Percentiles rank a stretch among this genome's conserved stretches.
Evolutionary conservation across 1,139 yeast species (phyloP).

Genomic region (Ashbya aceris): DNA sequence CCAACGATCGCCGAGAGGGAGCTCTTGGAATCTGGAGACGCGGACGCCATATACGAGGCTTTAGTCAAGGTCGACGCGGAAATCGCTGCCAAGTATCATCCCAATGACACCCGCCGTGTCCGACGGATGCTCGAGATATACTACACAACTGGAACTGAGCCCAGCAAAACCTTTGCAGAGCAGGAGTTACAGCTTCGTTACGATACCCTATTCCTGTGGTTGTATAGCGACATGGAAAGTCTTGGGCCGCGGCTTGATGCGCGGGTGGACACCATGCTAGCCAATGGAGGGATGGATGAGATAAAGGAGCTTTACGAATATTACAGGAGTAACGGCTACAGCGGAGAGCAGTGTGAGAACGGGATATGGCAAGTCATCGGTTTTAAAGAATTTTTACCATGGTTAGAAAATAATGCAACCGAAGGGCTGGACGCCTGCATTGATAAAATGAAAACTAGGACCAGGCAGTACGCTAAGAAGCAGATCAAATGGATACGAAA

Average conservation of each 20-base stretch:
- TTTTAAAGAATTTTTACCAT: conserved; percentile 84
- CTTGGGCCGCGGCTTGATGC: conserved; percentile 58
- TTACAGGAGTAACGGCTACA: conserved; percentile 26
- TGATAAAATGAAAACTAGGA: conserved; percentile 71
- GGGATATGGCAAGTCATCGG: conserved; percentile 97
- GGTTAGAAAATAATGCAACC: conserved; percentile 38
- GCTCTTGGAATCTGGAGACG: conserved; percentile 49
- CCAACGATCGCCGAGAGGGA: conserved; percentile 36
- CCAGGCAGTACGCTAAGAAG: conserved; percentile 77
- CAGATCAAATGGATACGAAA: conserved; percentile 93
- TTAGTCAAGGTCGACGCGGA: conserved; percentile 55
- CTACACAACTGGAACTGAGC: conserved; percentile 53
- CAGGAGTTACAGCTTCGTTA: conserved; percentile 56
- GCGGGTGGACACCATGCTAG: conserved; percentile 79
- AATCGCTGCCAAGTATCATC: conserved; percentile 78
- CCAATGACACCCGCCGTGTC: conserved; percentile 74
- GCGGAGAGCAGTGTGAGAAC: conserved; percentile 42
- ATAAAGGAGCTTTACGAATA: conserved; percentile 46
- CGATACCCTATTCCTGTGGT: conserved; percentile 72
- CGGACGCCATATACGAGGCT: conserved; percentile 39
- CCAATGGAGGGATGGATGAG: conserved; percentile 59
- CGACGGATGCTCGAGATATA: conserved; percentile 74
- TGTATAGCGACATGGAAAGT: conserved; percentile 57
- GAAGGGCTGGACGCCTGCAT: conserved; percentile 40
- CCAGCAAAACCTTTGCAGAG: conserved; percentile 60